Conservation (phyloP, 2,329 filamentous ascomycete genomes). For the Ophiostoma australiae region DNA sequence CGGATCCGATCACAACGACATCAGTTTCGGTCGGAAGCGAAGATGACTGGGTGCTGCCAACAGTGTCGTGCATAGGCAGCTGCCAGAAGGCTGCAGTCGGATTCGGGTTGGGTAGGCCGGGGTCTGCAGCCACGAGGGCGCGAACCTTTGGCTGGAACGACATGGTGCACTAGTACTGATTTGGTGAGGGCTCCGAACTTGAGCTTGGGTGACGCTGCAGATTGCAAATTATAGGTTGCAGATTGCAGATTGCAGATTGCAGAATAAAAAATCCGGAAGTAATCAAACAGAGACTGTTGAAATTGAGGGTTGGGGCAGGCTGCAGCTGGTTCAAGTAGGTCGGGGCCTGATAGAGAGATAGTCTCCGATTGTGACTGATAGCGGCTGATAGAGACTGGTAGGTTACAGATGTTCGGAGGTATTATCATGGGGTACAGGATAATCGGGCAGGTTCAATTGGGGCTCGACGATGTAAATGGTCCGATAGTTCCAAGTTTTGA, state of each 20-base stretch:
- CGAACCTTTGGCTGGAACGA: slow-evolving; percentile 10
- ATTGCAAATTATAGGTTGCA: no score
- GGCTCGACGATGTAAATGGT: not conserved
- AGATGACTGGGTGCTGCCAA: slow-evolving; percentile 25
- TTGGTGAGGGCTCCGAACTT: not conserved
- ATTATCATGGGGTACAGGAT: not conserved
- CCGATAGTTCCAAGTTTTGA: not conserved
- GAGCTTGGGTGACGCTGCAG: not conserved
- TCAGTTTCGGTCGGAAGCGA: slow-evolving; percentile 27
- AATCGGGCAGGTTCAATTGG: not conserved
- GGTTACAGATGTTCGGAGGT: not conserved
- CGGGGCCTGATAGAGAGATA: not conserved
- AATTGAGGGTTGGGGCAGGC: not conserved
- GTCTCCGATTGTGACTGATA: not conserved
- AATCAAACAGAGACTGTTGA: not conserved
- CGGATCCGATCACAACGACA: slow-evolving; percentile 37
- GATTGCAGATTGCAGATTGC: not conserved
- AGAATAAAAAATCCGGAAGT: not conserved
- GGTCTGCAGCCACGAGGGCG: slow-evolving; percentile 10
- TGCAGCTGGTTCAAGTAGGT: slow-evolving; percentile 2
- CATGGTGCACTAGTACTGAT: slow-evolving; percentile 9
- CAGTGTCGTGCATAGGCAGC: slow-evolving; percentile 28
- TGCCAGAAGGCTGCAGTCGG: slow-evolving; percentile 36
- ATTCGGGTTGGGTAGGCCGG: slow-evolving; percentile 32
- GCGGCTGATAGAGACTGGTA: not conserved